Base-by-base conservation (phyloP, 2,329 filamentous ascomycete species). In the Aspergillus viridinutans region DNA sequence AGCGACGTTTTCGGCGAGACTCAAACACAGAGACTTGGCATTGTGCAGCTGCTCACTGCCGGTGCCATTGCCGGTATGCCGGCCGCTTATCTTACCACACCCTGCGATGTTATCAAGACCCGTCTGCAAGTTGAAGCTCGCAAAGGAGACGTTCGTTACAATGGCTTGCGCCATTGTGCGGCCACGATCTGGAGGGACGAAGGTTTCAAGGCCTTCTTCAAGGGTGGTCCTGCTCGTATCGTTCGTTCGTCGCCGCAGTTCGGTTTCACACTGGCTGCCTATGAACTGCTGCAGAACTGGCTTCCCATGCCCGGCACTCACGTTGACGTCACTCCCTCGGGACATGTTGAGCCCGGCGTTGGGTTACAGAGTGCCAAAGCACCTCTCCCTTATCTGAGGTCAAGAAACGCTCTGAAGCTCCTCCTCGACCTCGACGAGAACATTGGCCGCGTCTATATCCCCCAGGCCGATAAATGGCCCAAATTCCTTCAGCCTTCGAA, bases 71-170 rank as follows among this genome's bases (percentile, higher is more conserved):
- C 90, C 32, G 90, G 90, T 77, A 94, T 94, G 89, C 90, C 90
- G 5, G 90, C 90, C 4, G 90, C 90, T 7, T 99, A 99, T 79
- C 83, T 99, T 61, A 99, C 94, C 25, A 99, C 94, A 1, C 94
- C 94, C 0, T 97, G 90, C 80, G 94, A 99, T 71, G 94, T 99
- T 60, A 97, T 99, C 87, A 99, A 99, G 83, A 99, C 94, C 3
- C 89, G 94, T 73, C 83, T 99, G 58, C 94, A 99, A 76, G 94
- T 99, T 58, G 94, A 99, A 76, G 92, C 93, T 23, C 89, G 94
- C 63, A 97, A 97, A 81, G 94, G 94, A 61, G 93, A 99, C 69
- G 88, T 87, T 3, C 82, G 83, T 50, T 99, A 99, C 81, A 94
- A 85, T 45, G 90, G 90, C 49, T 83, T 99, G 50, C 85, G 91